Percentiles rank a stretch among this genome's conserved stretches.
phyloP scores from a whole-genome alignment of 2,329 filamentous ascomycete species.

The Fonsecaea pedrosoi region DNA sequence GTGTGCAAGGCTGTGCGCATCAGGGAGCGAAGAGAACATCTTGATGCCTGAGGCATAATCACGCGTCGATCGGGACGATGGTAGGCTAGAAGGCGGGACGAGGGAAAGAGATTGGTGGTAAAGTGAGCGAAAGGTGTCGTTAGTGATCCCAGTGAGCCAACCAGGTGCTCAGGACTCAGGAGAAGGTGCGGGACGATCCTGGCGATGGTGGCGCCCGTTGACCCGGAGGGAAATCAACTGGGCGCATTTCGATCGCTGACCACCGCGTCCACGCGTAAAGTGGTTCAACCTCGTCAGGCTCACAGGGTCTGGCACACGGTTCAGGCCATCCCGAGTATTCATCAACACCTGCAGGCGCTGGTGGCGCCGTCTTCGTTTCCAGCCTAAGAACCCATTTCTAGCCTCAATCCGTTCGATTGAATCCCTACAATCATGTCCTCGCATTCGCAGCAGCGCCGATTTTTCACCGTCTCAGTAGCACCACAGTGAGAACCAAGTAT shows the following conservation, averaged over 20 bases:
- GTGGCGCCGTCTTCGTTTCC: not conserved
- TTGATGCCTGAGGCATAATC: slow-evolving; percentile 2
- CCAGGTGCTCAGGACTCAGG: not conserved
- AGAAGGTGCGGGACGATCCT: slow-evolving; percentile 18
- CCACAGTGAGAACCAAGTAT: not conserved
- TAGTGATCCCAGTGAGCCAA: not conserved
- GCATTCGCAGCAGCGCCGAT: not conserved
- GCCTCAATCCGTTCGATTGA: not conserved
- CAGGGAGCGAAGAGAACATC: no score
- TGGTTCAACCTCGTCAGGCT: not conserved
- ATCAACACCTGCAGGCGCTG: not conserved
- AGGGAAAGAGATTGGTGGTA: slow-evolving; percentile 9
- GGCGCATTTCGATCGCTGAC: not conserved
- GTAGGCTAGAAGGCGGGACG: no score
- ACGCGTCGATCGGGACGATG: not conserved
- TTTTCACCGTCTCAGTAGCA: not conserved
- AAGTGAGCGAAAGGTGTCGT: not conserved
- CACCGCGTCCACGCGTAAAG: slow-evolving; percentile 20
- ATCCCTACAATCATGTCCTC: not conserved
- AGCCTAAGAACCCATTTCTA: not conserved
- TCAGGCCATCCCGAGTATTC: no score
- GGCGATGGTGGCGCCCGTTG: slow-evolving; percentile 13
- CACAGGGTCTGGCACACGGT: not conserved
- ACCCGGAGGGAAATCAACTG: not conserved
- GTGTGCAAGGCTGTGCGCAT: not conserved